Evolutionary conservation across 371 early-diverging fungal genomes (phyloP).

Genomic region (Parasitella parasitica): DNA sequence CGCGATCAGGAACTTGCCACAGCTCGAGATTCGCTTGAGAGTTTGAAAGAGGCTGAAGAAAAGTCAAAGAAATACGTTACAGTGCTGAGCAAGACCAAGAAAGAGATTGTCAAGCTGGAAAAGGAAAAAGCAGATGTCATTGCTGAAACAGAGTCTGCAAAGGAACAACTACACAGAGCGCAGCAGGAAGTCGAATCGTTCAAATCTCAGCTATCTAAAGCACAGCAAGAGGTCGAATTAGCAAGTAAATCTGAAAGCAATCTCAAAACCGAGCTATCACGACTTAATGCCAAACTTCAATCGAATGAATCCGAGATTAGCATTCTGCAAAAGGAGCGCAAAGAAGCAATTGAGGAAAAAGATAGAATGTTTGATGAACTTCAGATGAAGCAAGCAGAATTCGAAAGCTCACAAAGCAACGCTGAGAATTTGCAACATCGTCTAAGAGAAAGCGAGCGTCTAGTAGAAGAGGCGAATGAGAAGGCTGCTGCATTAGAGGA

Average conservation of each 20-base stretch:
- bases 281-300: conserved; percentile 30
- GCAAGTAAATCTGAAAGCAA: conserved; percentile 16
- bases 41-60: conserved; percentile 48
- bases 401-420: conserved; percentile 65
- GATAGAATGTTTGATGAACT: conserved; percentile 62
- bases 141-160: conserved; percentile 45
- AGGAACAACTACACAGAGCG: conserved; percentile 13
- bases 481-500: conserved; percentile 55
- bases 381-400: conserved; percentile 68
- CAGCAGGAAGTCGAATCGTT: conserved; percentile 7
- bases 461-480: conserved; percentile 54
- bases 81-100: conserved; percentile 54
- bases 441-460: conserved; percentile 50
- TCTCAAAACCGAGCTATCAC: conserved; percentile 28
- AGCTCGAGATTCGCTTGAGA: conserved; percentile 51
- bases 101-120: conserved; percentile 57
- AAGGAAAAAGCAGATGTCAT: conserved; percentile 58
- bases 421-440: conserved; percentile 59
- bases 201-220: conserved; percentile 7
- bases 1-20: conserved; percentile 56
- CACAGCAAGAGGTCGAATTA: conserved; percentile 4
- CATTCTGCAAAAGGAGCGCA: conserved; percentile 42
- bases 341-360: conserved; percentile 54
- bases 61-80: conserved; percentile 53
- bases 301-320: conserved; percentile 37